Conservation (phyloP, 257 asterid species). For the Phtheirospermum japonicum region DNA sequence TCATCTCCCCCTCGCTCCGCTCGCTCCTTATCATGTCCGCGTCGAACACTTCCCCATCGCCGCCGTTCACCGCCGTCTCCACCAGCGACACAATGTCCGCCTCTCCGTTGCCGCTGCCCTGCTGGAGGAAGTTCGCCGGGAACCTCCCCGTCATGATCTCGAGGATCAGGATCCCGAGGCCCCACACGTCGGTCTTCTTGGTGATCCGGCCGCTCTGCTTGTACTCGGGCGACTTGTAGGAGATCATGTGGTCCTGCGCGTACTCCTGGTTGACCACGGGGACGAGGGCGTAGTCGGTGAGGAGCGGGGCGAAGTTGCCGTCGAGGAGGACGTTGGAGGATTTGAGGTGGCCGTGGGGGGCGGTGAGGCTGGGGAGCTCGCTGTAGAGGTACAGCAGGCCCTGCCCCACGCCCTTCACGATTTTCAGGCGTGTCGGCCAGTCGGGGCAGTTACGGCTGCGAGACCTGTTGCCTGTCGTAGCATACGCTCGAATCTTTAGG, state of each 20-base stretch:
- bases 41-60: conserved; percentile 43
- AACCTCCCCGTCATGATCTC: conserved; percentile 67
- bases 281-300: conserved; percentile 72
- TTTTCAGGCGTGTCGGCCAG: conserved; percentile 74
- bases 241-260: conserved; percentile 72
- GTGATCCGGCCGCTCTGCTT: conserved; percentile 53
- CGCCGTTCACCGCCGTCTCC: background rate
- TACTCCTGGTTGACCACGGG: conserved; percentile 77
- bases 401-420: conserved; percentile 66
- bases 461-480: conserved; percentile 47
- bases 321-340: conserved; percentile 85
- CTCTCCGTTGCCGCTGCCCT: conserved; percentile 33
- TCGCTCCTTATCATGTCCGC: conserved; percentile 44
- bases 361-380: conserved; percentile 76
- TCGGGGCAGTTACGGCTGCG: conserved; percentile 44
- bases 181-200: conserved; percentile 82
- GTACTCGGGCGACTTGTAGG: conserved; percentile 82
- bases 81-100: background rate
- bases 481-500: too few species aligned
- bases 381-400: conserved; percentile 69
- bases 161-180: conserved; percentile 71
- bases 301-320: conserved; percentile 45
- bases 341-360: conserved; percentile 91
- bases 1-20: conserved; percentile 54
- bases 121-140: conserved; percentile 70